These are phyloP conservation scores for Tagetes erecta DNA, from an alignment of 129 eudicot genomes.

Conservation along the genomic window DNA sequence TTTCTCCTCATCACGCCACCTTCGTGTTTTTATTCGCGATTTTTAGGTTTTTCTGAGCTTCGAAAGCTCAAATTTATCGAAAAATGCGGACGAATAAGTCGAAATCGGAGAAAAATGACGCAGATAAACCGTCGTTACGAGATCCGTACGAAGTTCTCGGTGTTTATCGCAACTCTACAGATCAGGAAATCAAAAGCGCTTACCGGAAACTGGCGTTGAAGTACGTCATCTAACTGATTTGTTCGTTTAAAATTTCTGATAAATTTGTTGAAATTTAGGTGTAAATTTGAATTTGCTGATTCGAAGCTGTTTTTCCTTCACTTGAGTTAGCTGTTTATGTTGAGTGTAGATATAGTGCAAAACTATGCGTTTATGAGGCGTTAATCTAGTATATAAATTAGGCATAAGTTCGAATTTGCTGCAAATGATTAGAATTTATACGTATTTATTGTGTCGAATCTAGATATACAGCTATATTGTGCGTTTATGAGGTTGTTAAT, in stretches of 20 bases:
- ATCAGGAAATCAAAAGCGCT: slow-evolving; percentile 81
- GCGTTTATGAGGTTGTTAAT: not conserved
- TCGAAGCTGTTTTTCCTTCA: not conserved
- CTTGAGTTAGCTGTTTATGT: not conserved
- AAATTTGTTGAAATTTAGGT: slow-evolving; percentile 11
- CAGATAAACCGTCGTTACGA: slow-evolving; percentile 51
- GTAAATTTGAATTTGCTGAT: not conserved
- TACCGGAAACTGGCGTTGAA: slow-evolving; percentile 83
- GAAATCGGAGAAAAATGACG: slow-evolving; percentile 53
- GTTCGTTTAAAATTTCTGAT: not conserved
- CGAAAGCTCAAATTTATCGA: slow-evolving; percentile 6
- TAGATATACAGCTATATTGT: not conserved
- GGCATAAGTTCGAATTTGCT: no score
- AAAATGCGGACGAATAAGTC: slow-evolving; percentile 65
- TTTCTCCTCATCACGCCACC: slow-evolving; percentile 16
- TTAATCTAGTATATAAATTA: not conserved
- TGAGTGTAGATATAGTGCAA: slow-evolving; percentile 4
- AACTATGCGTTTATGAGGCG: not conserved
- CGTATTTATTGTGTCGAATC: no score
- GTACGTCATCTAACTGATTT: slow-evolving; percentile 38
- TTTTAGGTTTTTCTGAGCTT: slow-evolving; percentile 28
- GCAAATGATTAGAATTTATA: no score
- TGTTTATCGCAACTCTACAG: slow-evolving; percentile 65
- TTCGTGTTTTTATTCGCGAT: slow-evolving; percentile 21
- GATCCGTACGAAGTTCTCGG: slow-evolving; percentile 88